Base-by-base conservation (phyloP, 768 basidiomycete genomes). In the Tylopilus subfusipes region DNA sequence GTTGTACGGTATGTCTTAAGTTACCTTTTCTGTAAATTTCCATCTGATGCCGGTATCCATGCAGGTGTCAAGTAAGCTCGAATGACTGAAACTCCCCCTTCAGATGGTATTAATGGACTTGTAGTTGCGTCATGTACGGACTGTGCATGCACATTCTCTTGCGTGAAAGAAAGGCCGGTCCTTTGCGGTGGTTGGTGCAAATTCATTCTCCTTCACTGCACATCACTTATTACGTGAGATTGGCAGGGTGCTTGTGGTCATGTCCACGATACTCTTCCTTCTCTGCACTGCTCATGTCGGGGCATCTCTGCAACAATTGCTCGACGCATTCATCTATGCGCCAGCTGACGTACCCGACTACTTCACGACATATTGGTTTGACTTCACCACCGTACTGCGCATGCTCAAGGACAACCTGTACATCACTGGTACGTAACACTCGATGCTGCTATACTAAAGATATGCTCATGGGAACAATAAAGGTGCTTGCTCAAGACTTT, bases 281-380 rank as follows among this genome's bases (percentile, higher is more conserved):
- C 30, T 45, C 19, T 47, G 30, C 9, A 47, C 55, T 7, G 8
- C 40, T 19, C 34, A 45, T 16, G 21, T 42, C 16, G 45, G 7
- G 33, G 31, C 18, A 8, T 50, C 54, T 25, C 22, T 51, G 22
- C 57, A 31, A 22, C 27, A 50, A 42, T 10, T 47, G 9, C 55
- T 57, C 3, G 45, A 57, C 7, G 40, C 46, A 2, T 57, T 57
- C 34, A 29, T 47, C 19, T 50, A 55, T 19, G 52, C 22, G 7
- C 33, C 54, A 18, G 36, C 33, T 5, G 22, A 50, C 18, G 39
- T 42, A 12, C 31, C 39, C 0, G 2, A 42, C 8, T 55, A 55
- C 21, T 50, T 54, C 5, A 31, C 27, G 9, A 18, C 8, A 25
- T 57, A 50, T 29, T 56, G 48, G 50, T 14, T 47, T 14, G 31